A percentile compares a stretch with the other conserved stretches of the same genome.
These are phyloP conservation scores for Henningerozyma blattae DNA, from an alignment of 805 yeast species.

Conservation along the genomic window DNA sequence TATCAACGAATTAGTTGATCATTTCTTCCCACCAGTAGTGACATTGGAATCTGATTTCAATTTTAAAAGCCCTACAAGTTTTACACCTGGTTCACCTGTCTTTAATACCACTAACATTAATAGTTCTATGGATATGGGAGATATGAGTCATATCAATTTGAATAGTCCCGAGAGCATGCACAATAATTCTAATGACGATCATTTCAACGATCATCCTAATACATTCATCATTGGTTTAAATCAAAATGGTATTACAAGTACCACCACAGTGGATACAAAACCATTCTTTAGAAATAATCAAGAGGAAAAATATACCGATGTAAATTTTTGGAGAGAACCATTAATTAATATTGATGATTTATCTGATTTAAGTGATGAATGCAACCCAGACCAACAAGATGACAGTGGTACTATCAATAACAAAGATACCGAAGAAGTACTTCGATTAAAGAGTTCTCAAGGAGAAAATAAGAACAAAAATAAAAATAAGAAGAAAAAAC, in stretches of 20 bases:
- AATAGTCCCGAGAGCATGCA: neutral
- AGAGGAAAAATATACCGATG: conserved; percentile 56
- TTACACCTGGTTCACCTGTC: conserved; percentile 23
- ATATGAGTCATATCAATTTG: conserved; percentile 1
- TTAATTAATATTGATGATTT: conserved; percentile 48
- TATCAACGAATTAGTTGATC: conserved; percentile 91
- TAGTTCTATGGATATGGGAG: conserved; percentile 6
- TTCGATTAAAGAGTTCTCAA: too few relatives aligned
- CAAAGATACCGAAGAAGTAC: too few relatives aligned
- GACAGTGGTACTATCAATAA: neutral
- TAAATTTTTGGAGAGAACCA: conserved; percentile 87
- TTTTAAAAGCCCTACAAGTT: conserved; percentile 19
- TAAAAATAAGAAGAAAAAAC: too few relatives aligned
- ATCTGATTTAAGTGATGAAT: conserved; percentile 36
- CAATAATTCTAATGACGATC: neutral
- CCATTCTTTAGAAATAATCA: conserved; percentile 14
- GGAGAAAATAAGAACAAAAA: too few relatives aligned
- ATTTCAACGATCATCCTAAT: neutral
- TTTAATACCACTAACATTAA: conserved; percentile 3
- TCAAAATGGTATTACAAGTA: neutral
- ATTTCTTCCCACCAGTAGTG: conserved; percentile 82
- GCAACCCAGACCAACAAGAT: conserved; percentile 1
- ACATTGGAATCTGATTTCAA: conserved; percentile 19
- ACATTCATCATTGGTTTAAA: too few relatives aligned
- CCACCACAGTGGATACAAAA: conserved; percentile 9